Evolutionary conservation across 1,284 basidiomycete genomes (phyloP), one percentile per base, ranked within the genome.

Genomic region (Entoloma clypeatum): DNA sequence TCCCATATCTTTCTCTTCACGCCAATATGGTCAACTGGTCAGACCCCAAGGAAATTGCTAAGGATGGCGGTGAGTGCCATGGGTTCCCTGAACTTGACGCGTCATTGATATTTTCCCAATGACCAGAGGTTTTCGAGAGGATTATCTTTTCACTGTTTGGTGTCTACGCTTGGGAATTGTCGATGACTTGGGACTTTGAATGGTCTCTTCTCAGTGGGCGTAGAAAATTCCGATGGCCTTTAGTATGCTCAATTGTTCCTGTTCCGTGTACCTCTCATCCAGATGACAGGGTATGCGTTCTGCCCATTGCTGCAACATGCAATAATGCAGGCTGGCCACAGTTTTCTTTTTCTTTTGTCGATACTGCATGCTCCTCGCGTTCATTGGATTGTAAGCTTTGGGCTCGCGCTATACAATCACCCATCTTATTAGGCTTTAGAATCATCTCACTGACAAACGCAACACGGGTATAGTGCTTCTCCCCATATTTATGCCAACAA

Each of bases 341-440:
- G 81, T 75, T 23, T 76, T 81, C 45, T 81, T 81, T 57, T 83
- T 84, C 56, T 62, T 82, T 21, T 80, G 76, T 54, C 75, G 82
- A 45, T 85, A 85, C 57, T 79, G 77, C 54, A 76, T 84, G 66
- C 51, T 83, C 14, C 64, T 75, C 45, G 72, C 81, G 3, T 67
- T 84, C 48, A 58, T 79, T 49, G 79, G 80, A 41, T 51, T 85
- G 80, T 82, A 54, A 63, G 67, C 53, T 14, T 18, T 13, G 14
- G 11, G 18, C 22, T 22, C 23, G 36, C 27, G 38, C 40, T 5
- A 31, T 27, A 25, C 13, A 22, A 19, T 22, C 22, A 25, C 18
- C 16, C 21, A 41, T 40, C 32, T 11, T 27, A 16, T 13, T 34
- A 31, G 31, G 16, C 5, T 34, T 30, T 43, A 83, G 81, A 48